Conservation (phyloP, 176 grass and related monocot genomes). For the Luzula sylvatica region DNA sequence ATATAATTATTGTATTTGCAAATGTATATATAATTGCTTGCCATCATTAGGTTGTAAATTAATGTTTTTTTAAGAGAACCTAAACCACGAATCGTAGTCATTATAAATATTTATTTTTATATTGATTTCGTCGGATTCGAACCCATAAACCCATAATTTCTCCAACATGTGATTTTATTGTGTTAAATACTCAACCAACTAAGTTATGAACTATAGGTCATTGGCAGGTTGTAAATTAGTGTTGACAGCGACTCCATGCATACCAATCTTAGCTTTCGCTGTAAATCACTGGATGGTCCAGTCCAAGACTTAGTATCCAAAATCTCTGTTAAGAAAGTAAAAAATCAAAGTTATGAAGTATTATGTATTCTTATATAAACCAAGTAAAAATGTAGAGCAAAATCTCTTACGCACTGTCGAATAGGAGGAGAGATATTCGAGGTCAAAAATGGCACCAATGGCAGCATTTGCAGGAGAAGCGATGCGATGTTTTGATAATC, state of each 20-base stretch:
- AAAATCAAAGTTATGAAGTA: neutral
- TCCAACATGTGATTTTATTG: no score
- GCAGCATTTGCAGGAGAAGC: conserved; percentile 24
- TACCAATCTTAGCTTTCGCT: conserved; percentile 27
- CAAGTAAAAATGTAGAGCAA: neutral
- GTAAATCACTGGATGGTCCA: conserved; percentile 23
- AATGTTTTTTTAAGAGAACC: no score
- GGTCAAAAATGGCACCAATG: conserved; percentile 58
- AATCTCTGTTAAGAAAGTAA: conserved; percentile 11
- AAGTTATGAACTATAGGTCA: no score
- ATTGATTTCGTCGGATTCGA: no score
- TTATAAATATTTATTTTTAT: no score
- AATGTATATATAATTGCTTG: conserved; percentile 11
- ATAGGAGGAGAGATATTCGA: conserved; percentile 1
- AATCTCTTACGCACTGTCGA: conserved; percentile 24
- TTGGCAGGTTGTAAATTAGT: no score
- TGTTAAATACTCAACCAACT: no score
- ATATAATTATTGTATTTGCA: neutral
- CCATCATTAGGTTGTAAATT: conserved; percentile 43
- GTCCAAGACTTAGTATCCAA: conserved; percentile 38
- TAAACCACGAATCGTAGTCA: no score
- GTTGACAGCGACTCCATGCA: conserved; percentile 48
- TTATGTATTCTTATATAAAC: no score
- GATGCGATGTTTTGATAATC: conserved; percentile 41
- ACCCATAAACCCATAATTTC: no score